Percentiles rank a stretch among this genome's conserved stretches.
phyloP scores from a whole-genome alignment of 2,329 filamentous ascomycete species.

The Ophidiomyces ophidiicola region DNA sequence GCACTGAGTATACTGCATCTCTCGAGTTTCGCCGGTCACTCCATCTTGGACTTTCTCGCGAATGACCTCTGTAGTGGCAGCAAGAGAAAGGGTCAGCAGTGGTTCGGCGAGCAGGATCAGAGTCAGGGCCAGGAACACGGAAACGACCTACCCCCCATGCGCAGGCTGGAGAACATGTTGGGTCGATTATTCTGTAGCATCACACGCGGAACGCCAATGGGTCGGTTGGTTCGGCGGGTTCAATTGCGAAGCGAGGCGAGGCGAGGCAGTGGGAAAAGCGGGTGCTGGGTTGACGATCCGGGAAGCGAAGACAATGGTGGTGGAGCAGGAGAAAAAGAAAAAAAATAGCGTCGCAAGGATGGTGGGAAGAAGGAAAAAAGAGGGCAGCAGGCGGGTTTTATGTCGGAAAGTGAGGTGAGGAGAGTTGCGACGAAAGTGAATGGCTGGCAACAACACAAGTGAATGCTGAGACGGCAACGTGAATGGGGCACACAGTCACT shows the following conservation, averaged over 20 bases:
- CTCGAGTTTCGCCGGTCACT: conserved; percentile 87
- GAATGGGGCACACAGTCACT: conserved; percentile 4
- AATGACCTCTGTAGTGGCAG: conserved; percentile 63
- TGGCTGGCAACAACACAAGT: conserved; percentile 6
- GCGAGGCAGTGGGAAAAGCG: neutral
- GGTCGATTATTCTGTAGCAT: conserved; percentile 93
- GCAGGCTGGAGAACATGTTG: conserved; percentile 73
- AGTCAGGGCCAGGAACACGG: conserved; percentile 14
- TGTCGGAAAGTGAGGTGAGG: conserved; percentile 16
- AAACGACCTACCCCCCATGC: conserved; percentile 81
- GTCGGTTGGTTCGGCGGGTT: neutral
- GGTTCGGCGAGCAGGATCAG: neutral
- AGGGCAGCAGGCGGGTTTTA: conserved; percentile 16
- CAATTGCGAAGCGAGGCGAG: neutral
- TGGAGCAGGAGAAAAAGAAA: conserved; percentile 12
- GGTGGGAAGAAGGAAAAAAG: conserved; percentile 18
- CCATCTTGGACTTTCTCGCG: conserved; percentile 99
- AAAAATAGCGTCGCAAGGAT: conserved; percentile 12
- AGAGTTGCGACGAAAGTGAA: conserved; percentile 10
- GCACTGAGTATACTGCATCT: conserved; percentile 97
- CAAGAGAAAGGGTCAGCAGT: conserved; percentile 15
- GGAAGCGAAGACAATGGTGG: neutral
- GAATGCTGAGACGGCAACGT: conserved; percentile 6
- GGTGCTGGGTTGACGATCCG: neutral
- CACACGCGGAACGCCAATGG: conserved; percentile 12